Evolutionary conservation across 768 basidiomycete genomes (phyloP).

Genomic region (Lentinus brumalis): DNA sequence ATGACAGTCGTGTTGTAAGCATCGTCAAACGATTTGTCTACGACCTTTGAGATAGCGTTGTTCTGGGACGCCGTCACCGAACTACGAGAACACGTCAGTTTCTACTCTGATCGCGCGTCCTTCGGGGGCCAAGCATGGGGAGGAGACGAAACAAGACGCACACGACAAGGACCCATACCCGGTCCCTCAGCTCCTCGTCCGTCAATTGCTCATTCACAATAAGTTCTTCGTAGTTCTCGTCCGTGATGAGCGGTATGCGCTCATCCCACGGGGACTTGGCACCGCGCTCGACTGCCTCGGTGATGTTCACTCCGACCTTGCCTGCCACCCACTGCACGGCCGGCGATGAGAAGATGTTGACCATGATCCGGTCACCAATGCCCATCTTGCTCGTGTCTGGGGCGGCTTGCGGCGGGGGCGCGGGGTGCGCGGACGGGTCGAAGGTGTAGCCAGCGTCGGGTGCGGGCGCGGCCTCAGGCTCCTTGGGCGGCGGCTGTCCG

Average conservation of each 20-base stretch:
- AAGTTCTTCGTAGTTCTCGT: conserved; percentile 74
- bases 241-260: conserved; percentile 78
- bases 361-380: conserved; percentile 8
- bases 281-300: conserved; percentile 48
- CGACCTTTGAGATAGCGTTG: conserved; percentile 67
- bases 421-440: conserved; percentile 6
- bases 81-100: conserved; percentile 35
- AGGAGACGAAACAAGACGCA: conserved; percentile 37
- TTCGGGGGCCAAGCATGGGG: no score
- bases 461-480: conserved; percentile 11
- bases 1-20: conserved; percentile 66
- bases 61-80: conserved; percentile 58
- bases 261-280: conserved; percentile 57
- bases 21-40: conserved; percentile 75
- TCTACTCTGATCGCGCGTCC: no score
- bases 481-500: conserved; percentile 51
- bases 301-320: conserved; percentile 70
- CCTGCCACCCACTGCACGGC: conserved; percentile 58
- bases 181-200: conserved; percentile 58
- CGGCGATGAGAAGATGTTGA: conserved; percentile 48
- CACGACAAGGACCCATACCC: conserved; percentile 82
- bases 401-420: not conserved
- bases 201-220: conserved; percentile 71
- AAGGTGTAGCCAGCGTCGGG: conserved; percentile 6
- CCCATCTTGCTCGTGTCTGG: not conserved